These are phyloP conservation scores for Zoysia japonica DNA, from an alignment of 176 grass and related monocot genomes.

Conservation along the genomic window DNA sequence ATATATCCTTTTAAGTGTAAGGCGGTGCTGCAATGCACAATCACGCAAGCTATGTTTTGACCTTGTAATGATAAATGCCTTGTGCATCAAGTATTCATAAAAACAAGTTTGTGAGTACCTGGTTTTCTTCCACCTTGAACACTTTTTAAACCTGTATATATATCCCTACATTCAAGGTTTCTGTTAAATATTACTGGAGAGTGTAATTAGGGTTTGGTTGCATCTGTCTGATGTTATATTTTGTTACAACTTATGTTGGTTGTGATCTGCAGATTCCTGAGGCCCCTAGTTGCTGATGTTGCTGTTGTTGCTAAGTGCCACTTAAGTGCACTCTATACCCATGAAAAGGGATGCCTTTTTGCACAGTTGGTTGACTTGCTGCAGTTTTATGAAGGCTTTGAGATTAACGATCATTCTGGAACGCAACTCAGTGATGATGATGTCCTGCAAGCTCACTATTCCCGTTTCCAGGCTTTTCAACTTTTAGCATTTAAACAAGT, in stretches of 20 bases:
- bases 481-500: slow-evolving; percentile 94
- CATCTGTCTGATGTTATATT: slow-evolving; percentile 27
- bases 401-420: slow-evolving; percentile 93
- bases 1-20: slow-evolving; percentile 4
- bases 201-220: slow-evolving; percentile 5
- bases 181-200: slow-evolving; percentile 22
- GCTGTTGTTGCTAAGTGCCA: slow-evolving; percentile 86
- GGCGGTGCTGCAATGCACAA: slow-evolving; percentile 1
- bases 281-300: slow-evolving; percentile 70
- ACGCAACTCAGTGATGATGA: slow-evolving; percentile 92
- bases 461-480: slow-evolving; percentile 85
- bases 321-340: slow-evolving; percentile 66
- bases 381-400: slow-evolving; percentile 97
- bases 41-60: slow-evolving; percentile 24
- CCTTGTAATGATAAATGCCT: slow-evolving; percentile 5
- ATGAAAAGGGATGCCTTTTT: slow-evolving; percentile 95
- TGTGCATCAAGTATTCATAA: slow-evolving; percentile 19
- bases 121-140: not conserved
- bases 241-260: slow-evolving; percentile 28
- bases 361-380: slow-evolving; percentile 91
- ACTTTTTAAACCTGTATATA: slow-evolving; percentile 11
- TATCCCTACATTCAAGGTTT: not conserved
- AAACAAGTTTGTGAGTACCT: slow-evolving; percentile 13
- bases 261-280: slow-evolving; percentile 62
- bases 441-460: slow-evolving; percentile 83